Evolutionary conservation across 768 basidiomycete genomes (phyloP), one percentile per base, ranked within the genome.

Genomic region (Ramaria sp.): DNA sequence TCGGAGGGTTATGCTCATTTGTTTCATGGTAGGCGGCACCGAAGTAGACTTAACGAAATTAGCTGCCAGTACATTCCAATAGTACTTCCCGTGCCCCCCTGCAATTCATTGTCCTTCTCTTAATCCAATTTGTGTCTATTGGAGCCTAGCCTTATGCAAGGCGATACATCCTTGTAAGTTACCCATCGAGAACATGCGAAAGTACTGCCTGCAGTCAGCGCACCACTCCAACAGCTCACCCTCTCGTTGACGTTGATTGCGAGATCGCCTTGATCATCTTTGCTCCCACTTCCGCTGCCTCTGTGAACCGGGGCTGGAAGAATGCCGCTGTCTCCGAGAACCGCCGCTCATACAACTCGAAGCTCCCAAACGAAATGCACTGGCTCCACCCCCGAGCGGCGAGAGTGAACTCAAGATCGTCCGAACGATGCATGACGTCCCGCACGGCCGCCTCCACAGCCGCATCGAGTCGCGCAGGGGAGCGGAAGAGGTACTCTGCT

Each of bases 351-450:
- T 98, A 99, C 54, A 91, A 71, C 61, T 95, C 90, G 69, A 97
- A 96, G 70, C 78, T 84, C 12, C 91, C 91, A 71, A 95, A 95
- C 39, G 80, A 83, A 43, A 98, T 89, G 67, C 91, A 92, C 70
- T 97, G 91, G 63, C 89, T 92, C 95, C 95, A 99, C 3, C 92
- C 93, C 31, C 93, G 75, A 0, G 93, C 91, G 0, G 92, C 94
- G 22, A 97, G 74, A 20, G 93, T 86, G 64, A 98, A 99, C 70
- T 97, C 95, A 19, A 93, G 74, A 68, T 99, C 95, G 62, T 99
- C 89, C 0, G 83, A 78, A 7, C 94, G 76, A 65, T 94, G 88
- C 65, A 86, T 81, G 3, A 79, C 79, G 63, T 95, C 88, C 58
- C 80, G 70, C 34, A 93, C 66, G 0, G 86, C 88, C 0, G 91